Conservation (phyloP, 495 filamentous ascomycete genomes). For the Aspergillus sparsus region DNA sequence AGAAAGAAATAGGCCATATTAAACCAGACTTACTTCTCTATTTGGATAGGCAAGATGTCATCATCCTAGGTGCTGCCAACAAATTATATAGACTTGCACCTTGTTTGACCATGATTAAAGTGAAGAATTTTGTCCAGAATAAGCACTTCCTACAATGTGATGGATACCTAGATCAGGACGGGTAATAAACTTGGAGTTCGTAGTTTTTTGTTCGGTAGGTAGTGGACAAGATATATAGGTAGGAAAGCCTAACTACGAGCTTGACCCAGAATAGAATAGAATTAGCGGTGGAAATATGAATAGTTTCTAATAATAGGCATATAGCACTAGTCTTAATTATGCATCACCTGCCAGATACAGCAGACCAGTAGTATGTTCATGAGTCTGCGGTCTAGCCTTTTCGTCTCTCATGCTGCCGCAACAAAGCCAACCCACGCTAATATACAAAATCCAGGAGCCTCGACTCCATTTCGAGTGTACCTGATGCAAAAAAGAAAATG, state of each 20-base stretch:
- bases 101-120: too few species aligned
- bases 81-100: too few species aligned
- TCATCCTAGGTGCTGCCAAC: too few species aligned
- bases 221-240: too few species aligned
- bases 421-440: constrained; percentile 38
- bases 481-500: constrained; percentile 34
- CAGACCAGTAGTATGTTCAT: constrained; percentile 28
- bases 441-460: constrained; percentile 39
- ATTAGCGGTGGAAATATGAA: neutral
- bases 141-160: too few species aligned
- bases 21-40: too few species aligned
- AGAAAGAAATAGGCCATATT: neutral
- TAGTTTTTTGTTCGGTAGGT: neutral
- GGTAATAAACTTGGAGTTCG: too few species aligned
- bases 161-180: too few species aligned
- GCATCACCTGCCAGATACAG: constrained; percentile 14
- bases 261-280: neutral
- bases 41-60: too few species aligned
- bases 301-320: constrained; percentile 16
- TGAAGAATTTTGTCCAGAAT: too few species aligned
- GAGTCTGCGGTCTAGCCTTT: constrained; percentile 18
- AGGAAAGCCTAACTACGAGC: too few species aligned
- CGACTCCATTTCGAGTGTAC: constrained; percentile 23
- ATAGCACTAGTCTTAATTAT: constrained; percentile 27
- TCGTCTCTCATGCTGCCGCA: constrained; percentile 25